Conservation (phyloP, 1,284 basidiomycete genomes). For the Takashimella tepidaria region DNA sequence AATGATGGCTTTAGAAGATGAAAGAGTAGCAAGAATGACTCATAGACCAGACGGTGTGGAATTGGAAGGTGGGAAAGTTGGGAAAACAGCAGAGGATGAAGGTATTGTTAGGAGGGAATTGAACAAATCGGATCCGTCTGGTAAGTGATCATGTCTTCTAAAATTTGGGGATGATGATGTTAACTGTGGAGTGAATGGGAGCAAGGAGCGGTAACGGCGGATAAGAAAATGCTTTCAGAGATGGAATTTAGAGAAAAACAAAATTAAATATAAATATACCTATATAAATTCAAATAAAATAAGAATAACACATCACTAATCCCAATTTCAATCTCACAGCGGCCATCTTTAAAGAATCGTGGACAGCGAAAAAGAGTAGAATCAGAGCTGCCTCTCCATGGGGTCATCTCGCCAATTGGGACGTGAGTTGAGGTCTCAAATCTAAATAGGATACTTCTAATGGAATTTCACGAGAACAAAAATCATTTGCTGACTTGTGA, state of each 20-base stretch:
- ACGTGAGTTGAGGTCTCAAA: too few relatives aligned
- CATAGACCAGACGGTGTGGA: conserved; percentile 60
- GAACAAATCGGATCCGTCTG: conserved; percentile 95
- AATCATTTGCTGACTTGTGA: background rate
- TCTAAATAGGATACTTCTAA: too few relatives aligned
- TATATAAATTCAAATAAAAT: too few relatives aligned
- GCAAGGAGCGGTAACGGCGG: background rate
- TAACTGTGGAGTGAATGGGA: background rate
- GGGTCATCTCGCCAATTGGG: conserved; percentile 77
- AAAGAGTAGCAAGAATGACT: conserved; percentile 91
- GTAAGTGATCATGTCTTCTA: conserved; percentile 47
- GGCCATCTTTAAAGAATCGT: conserved; percentile 91
- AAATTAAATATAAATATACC: too few relatives aligned
- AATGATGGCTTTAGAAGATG: conserved; percentile 95
- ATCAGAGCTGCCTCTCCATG: conserved; percentile 91
- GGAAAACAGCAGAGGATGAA: conserved; percentile 77
- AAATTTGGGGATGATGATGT: background rate
- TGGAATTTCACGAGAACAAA: background rate
- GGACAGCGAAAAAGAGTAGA: conserved; percentile 89
- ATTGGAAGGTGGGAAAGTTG: conserved; percentile 37
- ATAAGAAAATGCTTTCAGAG: background rate
- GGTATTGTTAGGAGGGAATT: conserved; percentile 86
- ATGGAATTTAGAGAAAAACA: background rate
- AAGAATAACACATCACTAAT: background rate
- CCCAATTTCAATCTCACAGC: too few relatives aligned